Conservation (phyloP, 768 basidiomycete species). For the Mycena latifolia region DNA sequence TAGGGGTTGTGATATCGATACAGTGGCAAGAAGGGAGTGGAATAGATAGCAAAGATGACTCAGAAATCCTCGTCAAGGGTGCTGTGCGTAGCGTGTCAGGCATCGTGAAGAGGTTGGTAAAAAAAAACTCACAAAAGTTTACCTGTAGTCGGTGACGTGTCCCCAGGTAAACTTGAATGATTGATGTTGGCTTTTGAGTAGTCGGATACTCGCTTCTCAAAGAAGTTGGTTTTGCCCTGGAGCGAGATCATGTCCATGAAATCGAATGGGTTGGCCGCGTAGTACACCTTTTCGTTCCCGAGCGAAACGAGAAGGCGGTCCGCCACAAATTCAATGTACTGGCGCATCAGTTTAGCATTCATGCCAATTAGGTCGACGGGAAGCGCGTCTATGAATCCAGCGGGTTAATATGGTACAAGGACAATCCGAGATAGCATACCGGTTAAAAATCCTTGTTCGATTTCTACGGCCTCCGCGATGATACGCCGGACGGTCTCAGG, state of each 20-base stretch:
- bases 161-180: slow-evolving; percentile 33
- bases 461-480: slow-evolving; percentile 74
- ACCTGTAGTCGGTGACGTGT: slow-evolving; percentile 17
- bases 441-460: slow-evolving; percentile 77
- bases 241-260: slow-evolving; percentile 85
- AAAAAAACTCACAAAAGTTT: slow-evolving; percentile 48
- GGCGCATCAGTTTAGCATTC: slow-evolving; percentile 77
- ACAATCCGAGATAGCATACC: slow-evolving; percentile 47
- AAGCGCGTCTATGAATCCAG: slow-evolving; percentile 62
- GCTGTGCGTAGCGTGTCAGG: slow-evolving; percentile 26
- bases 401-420: neutral
- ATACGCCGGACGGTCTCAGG: slow-evolving; percentile 70
- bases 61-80: slow-evolving; percentile 52
- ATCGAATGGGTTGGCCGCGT: slow-evolving; percentile 63
- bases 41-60: neutral
- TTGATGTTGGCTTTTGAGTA: slow-evolving; percentile 77
- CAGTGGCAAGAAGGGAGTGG: neutral
- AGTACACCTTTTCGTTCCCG: slow-evolving; percentile 79
- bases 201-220: slow-evolving; percentile 82
- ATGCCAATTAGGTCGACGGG: slow-evolving; percentile 80
- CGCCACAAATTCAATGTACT: slow-evolving; percentile 80
- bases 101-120: neutral
- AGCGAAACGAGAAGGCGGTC: slow-evolving; percentile 77
- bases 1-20: slow-evolving; percentile 18
- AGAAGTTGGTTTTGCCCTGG: slow-evolving; percentile 87